These are phyloP conservation scores for Calonectria pauciramosa DNA, from an alignment of 2,329 filamentous ascomycete genomes.

Conservation along the genomic window DNA sequence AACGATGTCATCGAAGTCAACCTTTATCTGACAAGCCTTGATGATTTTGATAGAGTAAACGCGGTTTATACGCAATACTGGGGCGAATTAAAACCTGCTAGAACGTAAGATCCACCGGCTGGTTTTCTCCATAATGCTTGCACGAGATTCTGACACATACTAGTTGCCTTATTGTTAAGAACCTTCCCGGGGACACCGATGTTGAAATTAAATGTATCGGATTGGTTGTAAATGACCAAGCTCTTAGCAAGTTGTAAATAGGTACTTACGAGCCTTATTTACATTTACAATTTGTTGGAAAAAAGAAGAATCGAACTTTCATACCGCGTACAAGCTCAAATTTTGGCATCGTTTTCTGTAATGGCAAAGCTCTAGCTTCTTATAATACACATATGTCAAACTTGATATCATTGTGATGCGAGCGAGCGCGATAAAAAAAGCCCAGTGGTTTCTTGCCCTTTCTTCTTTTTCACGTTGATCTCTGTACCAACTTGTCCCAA, in stretches of 20 bases:
- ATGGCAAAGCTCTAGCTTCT: too few species aligned
- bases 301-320: background rate
- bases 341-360: too few species aligned
- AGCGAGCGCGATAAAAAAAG: too few species aligned
- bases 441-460: too few species aligned
- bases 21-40: slow-evolving; percentile 79
- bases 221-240: background rate
- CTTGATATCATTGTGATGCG: too few species aligned
- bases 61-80: slow-evolving; percentile 64
- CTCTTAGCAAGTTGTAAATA: background rate
- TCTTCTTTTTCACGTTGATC: too few species aligned
- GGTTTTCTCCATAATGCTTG: background rate
- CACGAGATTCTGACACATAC: background rate
- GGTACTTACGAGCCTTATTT: background rate
- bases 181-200: slow-evolving; percentile 1
- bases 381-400: too few species aligned
- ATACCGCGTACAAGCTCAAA: too few species aligned
- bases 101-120: slow-evolving; percentile 1
- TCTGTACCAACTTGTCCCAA: too few species aligned
- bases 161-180: slow-evolving; percentile 4
- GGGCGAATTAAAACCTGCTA: slow-evolving; percentile 3
- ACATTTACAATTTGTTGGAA: background rate
- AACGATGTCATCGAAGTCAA: slow-evolving; percentile 76
- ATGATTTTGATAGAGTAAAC: slow-evolving; percentile 79
- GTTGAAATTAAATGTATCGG: slow-evolving; percentile 12